Base-by-base conservation (phyloP, 2,329 filamentous ascomycete genomes). In the Ceratocystis huliohia region DNA sequence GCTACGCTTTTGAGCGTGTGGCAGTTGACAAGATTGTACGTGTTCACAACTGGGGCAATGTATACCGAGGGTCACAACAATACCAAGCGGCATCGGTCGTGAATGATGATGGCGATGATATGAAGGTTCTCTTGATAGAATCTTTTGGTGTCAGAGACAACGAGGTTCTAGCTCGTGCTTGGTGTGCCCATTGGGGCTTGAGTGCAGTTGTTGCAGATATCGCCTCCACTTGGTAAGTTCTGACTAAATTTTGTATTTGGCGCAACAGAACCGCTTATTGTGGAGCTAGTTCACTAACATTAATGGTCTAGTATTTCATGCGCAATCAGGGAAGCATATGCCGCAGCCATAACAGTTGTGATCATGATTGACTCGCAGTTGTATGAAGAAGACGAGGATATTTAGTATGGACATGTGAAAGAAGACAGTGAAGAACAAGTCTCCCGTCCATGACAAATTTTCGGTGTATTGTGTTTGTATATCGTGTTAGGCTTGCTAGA, bases 151-250 rank as follows among this genome's bases (percentile, higher is more conserved):
- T 88, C 25, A 78, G 79, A 62, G 88, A 91, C 74, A 90, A 91
- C 70, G 88, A 91, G 74, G 88, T 90, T 3, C 80, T 91, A 71
- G 88, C 86, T 0, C 78, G 88, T 69, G 87, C 88, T 5, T 91
- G 88, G 88, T 91, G 88, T 73, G 82, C 86, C 66, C 86, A 89
- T 71, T 89, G 87, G 82, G 88, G 88, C 1, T 75, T 89, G 71
- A 85, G 82, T 72, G 88, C 88, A 0, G 76, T 91, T 20, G 82
- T 90, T 67, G 87, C 87, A 7, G 86, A 90, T 73, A 74, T 89
- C 64, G 78, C 81, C 67, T 83, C 81, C 76, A 90, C 88, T 17
- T 91, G 83, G 82, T 84, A 71, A 74, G 82, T 78, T 61, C 1
- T 64, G 30, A 33, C 22, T n/a, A 6, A n/a, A n/a, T 56, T 13